phyloP scores from a whole-genome alignment of 352 stramenopile species.

The Pythium angustatum region DNA sequence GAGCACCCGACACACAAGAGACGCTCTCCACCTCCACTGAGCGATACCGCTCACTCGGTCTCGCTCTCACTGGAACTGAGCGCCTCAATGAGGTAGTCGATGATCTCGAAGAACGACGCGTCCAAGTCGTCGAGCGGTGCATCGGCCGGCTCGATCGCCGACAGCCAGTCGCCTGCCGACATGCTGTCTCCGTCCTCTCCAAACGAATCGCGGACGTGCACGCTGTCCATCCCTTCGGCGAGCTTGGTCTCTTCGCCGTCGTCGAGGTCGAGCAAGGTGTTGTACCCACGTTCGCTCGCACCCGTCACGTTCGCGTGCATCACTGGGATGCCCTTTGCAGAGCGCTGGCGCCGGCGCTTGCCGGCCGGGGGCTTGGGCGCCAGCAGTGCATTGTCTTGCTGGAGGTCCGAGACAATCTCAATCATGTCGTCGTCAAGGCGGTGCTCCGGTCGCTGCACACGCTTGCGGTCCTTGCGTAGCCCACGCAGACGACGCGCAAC shows the following conservation, averaged over 20 bases:
- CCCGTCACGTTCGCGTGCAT: background rate
- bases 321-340: background rate
- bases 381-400: conserved; percentile 11
- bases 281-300: background rate
- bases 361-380: background rate
- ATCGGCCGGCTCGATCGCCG: background rate
- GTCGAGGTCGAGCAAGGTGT: background rate
- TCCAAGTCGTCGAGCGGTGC: background rate
- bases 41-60: background rate
- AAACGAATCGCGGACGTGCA: conserved; percentile 9
- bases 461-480: conserved; percentile 12
- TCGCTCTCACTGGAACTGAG: conserved; percentile 25
- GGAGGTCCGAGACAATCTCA: too few species aligned
- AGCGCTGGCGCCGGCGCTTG: conserved; percentile 4
- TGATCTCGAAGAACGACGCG: conserved; percentile 16
- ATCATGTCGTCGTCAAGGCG: conserved; percentile 20
- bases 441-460: conserved; percentile 17
- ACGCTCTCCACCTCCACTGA: background rate
- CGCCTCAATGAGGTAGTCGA: conserved; percentile 21
- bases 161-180: background rate
- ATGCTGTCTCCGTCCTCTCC: background rate
- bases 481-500: conserved; percentile 19
- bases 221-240: conserved; percentile 3
- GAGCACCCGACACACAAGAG: background rate
- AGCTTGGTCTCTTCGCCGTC: conserved; percentile 16